These are phyloP conservation scores for Rhipidocladum racemiflorum DNA, from an alignment of 176 grass and related monocot species.

Conservation along the genomic window DNA sequence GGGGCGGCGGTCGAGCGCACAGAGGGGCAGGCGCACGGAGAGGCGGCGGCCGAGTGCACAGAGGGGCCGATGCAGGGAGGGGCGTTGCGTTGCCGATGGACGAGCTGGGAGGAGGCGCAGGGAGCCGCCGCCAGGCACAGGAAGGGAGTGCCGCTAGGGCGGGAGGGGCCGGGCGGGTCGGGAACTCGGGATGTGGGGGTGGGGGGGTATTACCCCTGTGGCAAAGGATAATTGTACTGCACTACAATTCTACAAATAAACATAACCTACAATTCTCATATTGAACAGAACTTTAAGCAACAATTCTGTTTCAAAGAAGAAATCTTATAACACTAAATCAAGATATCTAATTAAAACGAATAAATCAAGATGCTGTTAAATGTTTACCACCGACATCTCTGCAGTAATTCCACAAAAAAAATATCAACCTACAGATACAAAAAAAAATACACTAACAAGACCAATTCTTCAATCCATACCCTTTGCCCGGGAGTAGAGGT, in stretches of 20 bases:
- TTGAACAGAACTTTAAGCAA: background rate
- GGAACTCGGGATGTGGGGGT: no score
- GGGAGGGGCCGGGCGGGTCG: no score
- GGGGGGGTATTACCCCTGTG: no score
- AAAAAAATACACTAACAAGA: background rate
- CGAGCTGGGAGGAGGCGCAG: no score
- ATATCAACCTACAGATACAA: background rate
- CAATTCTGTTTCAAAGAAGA: background rate
- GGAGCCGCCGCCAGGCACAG: no score
- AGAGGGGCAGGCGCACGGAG: no score
- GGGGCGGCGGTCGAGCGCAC: no score
- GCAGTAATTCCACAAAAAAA: background rate
- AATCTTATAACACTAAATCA: background rate
- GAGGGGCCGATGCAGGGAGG: no score
- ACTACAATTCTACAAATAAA: background rate
- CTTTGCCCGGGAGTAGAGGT: constrained; percentile 31
- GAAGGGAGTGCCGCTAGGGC: no score
- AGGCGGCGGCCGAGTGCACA: no score
- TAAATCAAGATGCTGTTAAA: background rate
- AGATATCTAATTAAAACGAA: background rate
- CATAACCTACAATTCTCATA: background rate
- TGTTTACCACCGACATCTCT: background rate
- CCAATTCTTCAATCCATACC: constrained; percentile 31
- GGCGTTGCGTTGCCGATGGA: no score
- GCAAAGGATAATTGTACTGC: background rate